Base-by-base conservation (phyloP, 371 early-diverging fungal genomes). In the Mortierella sp. region DNA sequence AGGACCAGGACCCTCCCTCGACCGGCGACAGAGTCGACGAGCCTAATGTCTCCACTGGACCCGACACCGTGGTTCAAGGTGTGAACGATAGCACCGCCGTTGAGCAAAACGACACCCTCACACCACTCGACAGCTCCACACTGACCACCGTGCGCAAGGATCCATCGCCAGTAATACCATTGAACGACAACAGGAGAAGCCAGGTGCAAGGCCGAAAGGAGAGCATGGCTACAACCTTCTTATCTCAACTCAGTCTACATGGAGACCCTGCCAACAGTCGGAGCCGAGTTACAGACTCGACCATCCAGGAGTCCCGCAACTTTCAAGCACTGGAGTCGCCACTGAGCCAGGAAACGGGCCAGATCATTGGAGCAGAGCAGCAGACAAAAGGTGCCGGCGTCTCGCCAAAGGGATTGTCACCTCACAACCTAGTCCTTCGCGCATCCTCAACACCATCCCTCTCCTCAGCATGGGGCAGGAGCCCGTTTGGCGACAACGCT, bases 401-500 rank as follows among this genome's bases (percentile, higher is more conserved):
- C 16, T 55, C 72, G 4, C 68, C 73, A 8, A 44, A 47, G 44
- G 48, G 67, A 40, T 53, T 68, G 10, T 9, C 14, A 31, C 45
- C 67, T 19, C 44, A 39, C 1, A 52, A 34, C 29, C 52, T 68
- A 29, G 37, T 75, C 8, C 64, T 68, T 48, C 78, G 79, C 19
- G 74, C 83, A 31, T 22, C 72, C 14, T 82, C 83, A 24, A 69
- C 79, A 10, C 83, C 83, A 6, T 72, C 83, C 6, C 71, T 77
- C 24, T 37, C 44, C 11, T 48, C 70, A 9, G 48, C 47, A 29
- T 74, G 67, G 74, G 61, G 34, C 26, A 55, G 39, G 24, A n/a
- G 26, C n/a, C 13, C 39, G 0, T 34, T 55, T 39, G 53, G 63
- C 48, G 26, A 53, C 19, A 2, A 22, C 3, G 10, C 44, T 34